Evolutionary conservation across 139 green algal genomes (phyloP), one percentile per base, ranked within the genome.

Genomic region (Ettlia oleoabundans): DNA sequence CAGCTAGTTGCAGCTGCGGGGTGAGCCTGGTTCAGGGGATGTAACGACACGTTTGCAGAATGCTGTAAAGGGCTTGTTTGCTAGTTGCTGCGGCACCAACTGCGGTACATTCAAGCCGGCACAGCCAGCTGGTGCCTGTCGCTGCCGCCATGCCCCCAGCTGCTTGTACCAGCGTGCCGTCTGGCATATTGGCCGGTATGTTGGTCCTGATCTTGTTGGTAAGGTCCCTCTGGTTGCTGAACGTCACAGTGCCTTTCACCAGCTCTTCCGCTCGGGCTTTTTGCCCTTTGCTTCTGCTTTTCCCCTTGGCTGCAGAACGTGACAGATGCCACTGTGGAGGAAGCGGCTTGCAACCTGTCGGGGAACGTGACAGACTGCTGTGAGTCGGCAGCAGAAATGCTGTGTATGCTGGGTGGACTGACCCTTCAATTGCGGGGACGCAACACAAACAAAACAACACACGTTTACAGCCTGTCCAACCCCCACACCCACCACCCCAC

Each of bases 291-390:
- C 6, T 53, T 3, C 47, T 65, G 51, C 13, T 30, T 24, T 9
- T 9, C 24, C 52, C 13, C 30, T 7, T 37, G n/a, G 28, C 32
- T 53, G 41, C 76, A 82, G 76, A 33, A 65, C 22, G 66, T 69
- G 21, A 35, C 35, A 4, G 40, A 66, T 4, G 66, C 66, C 4
- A 37, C 32, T 35, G 51, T 37, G 15, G 65, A 83, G 51, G 35
- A 74, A 26, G 78, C 78, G 3, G 78, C 79, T 4, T 84, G 79
- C 67, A 72, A 84, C 8, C 53, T 84, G 38, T 53, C 41, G 18
- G 79, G 79, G 19, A 72, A 75, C 26, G 68, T 84, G 28, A 76
- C 40, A 33, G 62, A 85, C 81, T 82, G 81, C 42, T 86, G 84
- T 86, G 70, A 88, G 84, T 24, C 0, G 24, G 66, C 5, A 24